Base-by-base conservation (phyloP, 345 rosid genomes). In the Gossypioides kirkii region DNA sequence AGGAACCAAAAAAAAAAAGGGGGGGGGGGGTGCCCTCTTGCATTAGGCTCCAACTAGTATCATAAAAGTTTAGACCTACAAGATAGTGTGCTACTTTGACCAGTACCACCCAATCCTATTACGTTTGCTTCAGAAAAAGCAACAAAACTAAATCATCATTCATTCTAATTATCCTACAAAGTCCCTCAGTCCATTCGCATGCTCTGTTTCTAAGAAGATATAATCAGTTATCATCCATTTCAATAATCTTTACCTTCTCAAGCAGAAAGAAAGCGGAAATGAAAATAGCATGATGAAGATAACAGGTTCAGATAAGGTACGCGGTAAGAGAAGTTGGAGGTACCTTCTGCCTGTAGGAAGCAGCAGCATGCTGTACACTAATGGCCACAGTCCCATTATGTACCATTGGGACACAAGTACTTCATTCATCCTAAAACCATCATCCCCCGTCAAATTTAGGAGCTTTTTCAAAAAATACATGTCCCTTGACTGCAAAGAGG, bases 331-430 rank as follows among this genome's bases (percentile, higher is more conserved):
- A 16, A 38, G 13, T 70, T 46, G 26, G 64, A 10, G 49, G 10
- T 82, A 92, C 98, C 98, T 92, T 82, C 91, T 82, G 63, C 89
- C 92, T 4, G 97, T 80, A 32, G 95, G 97, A 76, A 91, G 80
- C 80, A 91, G 85, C 62, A 90, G 85, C 98, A 90, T 94, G 80
- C 82, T 82, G 69, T 87, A 94, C 0, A 85, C 86, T 72, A 87
- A 72, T 75, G 97, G 95, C 97, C 98, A 94, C 77, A 91, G 76
- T 73, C 97, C 98, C 97, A 91, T 91, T 20, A 88, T 83, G 73
- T 90, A 87, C 96, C 96, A 94, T 16, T 88, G 77, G 32, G 92
- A 84, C 25, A 90, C 93, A 84, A 94, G 91, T 16, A 92, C 89
- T 53, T 84, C 80, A 76, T 94, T 92, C 98, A 92, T 94, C 76